Base-by-base conservation (phyloP, 495 filamentous ascomycete genomes). In the Penicillium steckii region DNA sequence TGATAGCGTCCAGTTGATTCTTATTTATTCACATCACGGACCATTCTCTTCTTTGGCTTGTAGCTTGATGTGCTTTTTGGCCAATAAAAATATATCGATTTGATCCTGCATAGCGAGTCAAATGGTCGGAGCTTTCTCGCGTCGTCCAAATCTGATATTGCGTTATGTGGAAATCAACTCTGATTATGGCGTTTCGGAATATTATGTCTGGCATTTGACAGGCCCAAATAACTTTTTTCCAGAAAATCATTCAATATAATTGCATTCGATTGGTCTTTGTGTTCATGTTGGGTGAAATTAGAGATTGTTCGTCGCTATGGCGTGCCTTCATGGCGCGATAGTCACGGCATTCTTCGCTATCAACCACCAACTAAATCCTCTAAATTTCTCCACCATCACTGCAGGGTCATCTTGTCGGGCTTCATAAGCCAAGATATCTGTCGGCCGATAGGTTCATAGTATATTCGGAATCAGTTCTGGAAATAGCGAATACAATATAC, bases 81-180 rank as follows among this genome's bases (percentile, higher is more conserved):
- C 42, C 35, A 51, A 56, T 47, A 15, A 37, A 4, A 3, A 8
- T 12, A 61, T 18, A 69, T 5, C 27, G 38, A 41, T 8, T 10
- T 21, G 6, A 8, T 9, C 8, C 9, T 15, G 35, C 35, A 23
- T n/a, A 46, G 4, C 23, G 10, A 5, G 17, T 8, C 21, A 23
- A 33, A 13, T 33, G 13, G 44, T 30, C 25, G 49, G 19, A 38
- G 25, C 26, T 27, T 37, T 58, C 58, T 65, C 70, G 72, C 67
- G 70, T 57, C 49, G 59, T 61, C 44, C 44, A 41, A 54, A 40
- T 55, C 52, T 25, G 45, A 46, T 50, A 69, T 66, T 61, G 59
- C 66, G 63, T 61, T 64, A 69, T 64, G 40, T 50, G 50, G 41
- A 24, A n/a, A n/a, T 7, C 18, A 8, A 41, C 13, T 41, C 38